Base-by-base conservation (phyloP, 2,329 filamentous ascomycete genomes). In the Cylindrodendrum hubeiense region DNA sequence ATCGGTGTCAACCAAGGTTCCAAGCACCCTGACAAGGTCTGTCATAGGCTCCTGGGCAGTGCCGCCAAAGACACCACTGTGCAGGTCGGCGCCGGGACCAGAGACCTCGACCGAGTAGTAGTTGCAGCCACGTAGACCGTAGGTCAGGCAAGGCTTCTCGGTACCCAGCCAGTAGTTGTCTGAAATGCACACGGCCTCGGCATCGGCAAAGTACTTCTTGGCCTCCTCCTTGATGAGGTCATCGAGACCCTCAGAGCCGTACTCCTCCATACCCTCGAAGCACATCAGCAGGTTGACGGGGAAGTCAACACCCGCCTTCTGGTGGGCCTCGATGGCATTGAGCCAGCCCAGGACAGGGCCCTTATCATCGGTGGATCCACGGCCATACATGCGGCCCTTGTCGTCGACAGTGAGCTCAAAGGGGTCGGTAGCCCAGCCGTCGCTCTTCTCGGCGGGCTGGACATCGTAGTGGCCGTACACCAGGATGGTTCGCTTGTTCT, bases 101-200 rank as follows among this genome's bases (percentile, higher is more conserved):
- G 92, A 94, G 69, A 99, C 86, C 81, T 96, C 93, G 72, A 99
- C 83, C 56, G 92, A 93, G 86, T 98, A 99, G 88, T 99, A 99
- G 85, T 97, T 98, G 90, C 93, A 97, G 58, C 96, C 96, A 72
- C 96, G 93, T 68, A 99, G 91, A 74, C 96, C 96, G 80, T 99
- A 99, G 10, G 96, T 99, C 77, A 99, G 84, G 81, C 96, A 99
- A 13, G 96, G 96, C 87, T 98, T 98, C 87, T 98, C 94, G 6
- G 96, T 98, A 64, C 96, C 96, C 43, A 99, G 90, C 96, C 96
- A 99, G 90, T 99, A 99, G 88, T 99, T 99, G 82, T 99, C 96
- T 51, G 94, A 97, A 79, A 99, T 99, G 84, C 96, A 99, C 66
- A 98, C 94, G 6, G 95, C 96, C 72, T 99, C 96, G 37, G 94